phyloP scores from a whole-genome alignment of 2,329 filamentous ascomycete genomes.

The Chaetomium sp. region DNA sequence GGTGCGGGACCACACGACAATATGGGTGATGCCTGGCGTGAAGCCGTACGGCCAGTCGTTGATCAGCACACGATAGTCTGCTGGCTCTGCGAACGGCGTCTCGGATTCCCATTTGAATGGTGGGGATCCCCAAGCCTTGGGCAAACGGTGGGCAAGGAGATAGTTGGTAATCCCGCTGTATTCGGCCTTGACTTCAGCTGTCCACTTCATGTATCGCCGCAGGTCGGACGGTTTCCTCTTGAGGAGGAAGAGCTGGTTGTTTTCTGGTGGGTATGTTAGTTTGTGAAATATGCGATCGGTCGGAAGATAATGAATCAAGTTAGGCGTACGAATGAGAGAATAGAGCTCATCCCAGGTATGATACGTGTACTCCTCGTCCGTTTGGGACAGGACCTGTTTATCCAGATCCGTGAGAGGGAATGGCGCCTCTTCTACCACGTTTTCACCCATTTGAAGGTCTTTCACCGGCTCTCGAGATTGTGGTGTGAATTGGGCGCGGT shows the following conservation, averaged over 20 bases:
- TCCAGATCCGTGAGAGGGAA: constrained; percentile 57
- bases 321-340: constrained; percentile 53
- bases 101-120: constrained; percentile 48
- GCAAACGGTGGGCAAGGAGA: constrained; percentile 65
- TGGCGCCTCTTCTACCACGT: constrained; percentile 35
- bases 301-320: not conserved
- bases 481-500: constrained; percentile 2
- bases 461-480: constrained; percentile 10
- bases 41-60: constrained; percentile 96
- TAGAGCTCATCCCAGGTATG: constrained; percentile 70
- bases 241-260: constrained; percentile 63
- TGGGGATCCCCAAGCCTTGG: constrained; percentile 55
- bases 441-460: constrained; percentile 22
- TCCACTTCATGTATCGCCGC: constrained; percentile 72
- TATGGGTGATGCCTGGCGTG: constrained; percentile 59
- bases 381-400: constrained; percentile 51
- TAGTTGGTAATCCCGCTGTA: constrained; percentile 79
- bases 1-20: constrained; percentile 90
- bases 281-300: not conserved
- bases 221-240: constrained; percentile 77
- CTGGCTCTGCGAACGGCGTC: constrained; percentile 46
- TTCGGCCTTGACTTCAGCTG: constrained; percentile 57
- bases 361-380: constrained; percentile 63
- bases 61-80: constrained; percentile 63
- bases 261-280: constrained; percentile 29